A percentile compares a stretch with the other conserved stretches of the same genome.
Evolutionary conservation across 1,139 yeast species (phyloP).

Genomic region (Geotrichum australiense): DNA sequence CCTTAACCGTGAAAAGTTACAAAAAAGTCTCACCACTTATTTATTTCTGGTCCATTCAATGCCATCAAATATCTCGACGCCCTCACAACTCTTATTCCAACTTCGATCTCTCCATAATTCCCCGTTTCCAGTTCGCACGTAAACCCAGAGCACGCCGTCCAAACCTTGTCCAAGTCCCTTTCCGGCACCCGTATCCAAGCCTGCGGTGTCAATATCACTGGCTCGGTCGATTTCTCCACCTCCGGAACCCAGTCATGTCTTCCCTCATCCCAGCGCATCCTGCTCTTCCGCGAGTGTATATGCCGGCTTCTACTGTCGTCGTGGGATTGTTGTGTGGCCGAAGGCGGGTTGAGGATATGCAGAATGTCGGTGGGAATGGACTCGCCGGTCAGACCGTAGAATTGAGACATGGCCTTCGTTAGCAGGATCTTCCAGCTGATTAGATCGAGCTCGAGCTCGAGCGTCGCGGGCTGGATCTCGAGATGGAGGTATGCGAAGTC

Average conservation of each 20-base stretch:
- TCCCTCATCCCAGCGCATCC: background rate
- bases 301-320: background rate
- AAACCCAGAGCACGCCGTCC: constrained; percentile 27
- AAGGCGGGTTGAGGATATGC: constrained; percentile 20
- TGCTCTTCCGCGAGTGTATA: background rate
- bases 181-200: constrained; percentile 28
- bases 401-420: constrained; percentile 32
- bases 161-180: constrained; percentile 23
- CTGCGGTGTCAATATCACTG: constrained; percentile 18
- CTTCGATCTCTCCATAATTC: constrained; percentile 18
- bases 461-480: constrained; percentile 21
- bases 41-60: constrained; percentile 22
- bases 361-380: constrained; percentile 40
- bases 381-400: constrained; percentile 40
- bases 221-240: background rate
- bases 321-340: background rate
- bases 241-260: too few species aligned
- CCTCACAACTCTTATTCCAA: constrained; percentile 25
- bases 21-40: constrained; percentile 18
- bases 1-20: too few species aligned
- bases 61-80: constrained; percentile 26
- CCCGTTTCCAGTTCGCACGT: constrained; percentile 14
- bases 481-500: constrained; percentile 38
- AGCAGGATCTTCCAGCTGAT: constrained; percentile 41
- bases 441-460: constrained; percentile 29